These are phyloP conservation scores for Dioscorea cayenensis DNA, from an alignment of 116 monocot species.

Conservation along the genomic window DNA sequence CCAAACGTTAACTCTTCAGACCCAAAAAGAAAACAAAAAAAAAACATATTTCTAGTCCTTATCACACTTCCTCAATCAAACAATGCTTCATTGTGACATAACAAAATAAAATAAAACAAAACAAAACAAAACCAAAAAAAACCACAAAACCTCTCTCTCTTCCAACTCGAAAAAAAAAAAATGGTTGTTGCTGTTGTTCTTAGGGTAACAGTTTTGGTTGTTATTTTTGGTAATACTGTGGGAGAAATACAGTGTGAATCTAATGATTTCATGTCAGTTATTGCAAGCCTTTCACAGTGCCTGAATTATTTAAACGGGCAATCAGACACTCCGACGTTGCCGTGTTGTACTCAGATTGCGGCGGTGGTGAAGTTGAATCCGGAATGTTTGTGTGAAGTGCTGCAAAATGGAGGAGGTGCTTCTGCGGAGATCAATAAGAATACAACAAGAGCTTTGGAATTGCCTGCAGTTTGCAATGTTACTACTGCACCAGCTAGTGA, in stretches of 20 bases:
- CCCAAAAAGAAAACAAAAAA: too few species aligned
- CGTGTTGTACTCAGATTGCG: constrained; percentile 8
- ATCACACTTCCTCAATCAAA: too few species aligned
- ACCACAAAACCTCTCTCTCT: too few species aligned
- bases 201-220: too few species aligned
- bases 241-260: not conserved
- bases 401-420: constrained; percentile 38
- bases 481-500: constrained; percentile 28
- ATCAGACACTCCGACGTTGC: not conserved
- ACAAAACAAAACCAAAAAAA: too few species aligned
- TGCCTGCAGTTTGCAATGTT: constrained; percentile 36
- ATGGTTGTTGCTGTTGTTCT: too few species aligned
- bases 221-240: too few species aligned
- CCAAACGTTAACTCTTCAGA: too few species aligned
- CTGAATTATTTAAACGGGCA: constrained; percentile 43
- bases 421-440: constrained; percentile 44
- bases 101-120: too few species aligned
- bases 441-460: constrained; percentile 30
- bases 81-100: too few species aligned
- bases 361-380: not conserved
- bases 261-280: constrained; percentile 26
- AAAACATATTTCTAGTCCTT: too few species aligned
- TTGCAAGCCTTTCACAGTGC: constrained; percentile 52
- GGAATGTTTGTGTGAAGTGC: constrained; percentile 28
- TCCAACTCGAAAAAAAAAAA: too few species aligned